phyloP scores from a whole-genome alignment of 345 rosid species.

The Eucalyptus pauciflora region DNA sequence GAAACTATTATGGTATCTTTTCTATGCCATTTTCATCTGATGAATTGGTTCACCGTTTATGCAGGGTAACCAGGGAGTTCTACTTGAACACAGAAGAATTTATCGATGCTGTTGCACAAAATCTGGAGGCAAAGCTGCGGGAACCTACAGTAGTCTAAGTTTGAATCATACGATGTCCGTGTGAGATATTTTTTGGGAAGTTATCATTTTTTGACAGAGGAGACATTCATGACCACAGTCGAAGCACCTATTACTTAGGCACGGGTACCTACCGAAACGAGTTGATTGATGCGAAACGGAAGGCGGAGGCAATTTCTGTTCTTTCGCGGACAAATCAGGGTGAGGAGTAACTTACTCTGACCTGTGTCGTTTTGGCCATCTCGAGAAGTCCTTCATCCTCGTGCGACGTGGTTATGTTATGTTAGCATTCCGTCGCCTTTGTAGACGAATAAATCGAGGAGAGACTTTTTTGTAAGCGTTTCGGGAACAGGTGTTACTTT shows the following conservation, averaged over 20 bases:
- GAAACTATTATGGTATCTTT: neutral
- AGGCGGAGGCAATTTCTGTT: neutral
- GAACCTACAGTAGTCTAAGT: constrained; percentile 25
- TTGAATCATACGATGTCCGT: neutral
- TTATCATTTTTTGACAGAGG: neutral
- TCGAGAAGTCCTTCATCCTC: neutral
- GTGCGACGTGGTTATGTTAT: neutral
- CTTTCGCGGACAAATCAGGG: neutral
- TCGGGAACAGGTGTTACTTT: neutral
- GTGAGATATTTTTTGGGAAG: neutral
- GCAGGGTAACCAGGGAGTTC: constrained; percentile 67
- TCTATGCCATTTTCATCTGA: neutral
- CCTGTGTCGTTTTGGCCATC: neutral
- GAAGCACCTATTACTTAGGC: neutral
- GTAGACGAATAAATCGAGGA: neutral
- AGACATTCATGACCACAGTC: neutral
- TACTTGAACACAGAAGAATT: constrained; percentile 83
- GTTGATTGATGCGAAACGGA: neutral
- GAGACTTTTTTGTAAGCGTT: neutral
- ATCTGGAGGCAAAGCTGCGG: constrained; percentile 39
- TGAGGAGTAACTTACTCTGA: neutral
- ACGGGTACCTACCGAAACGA: neutral
- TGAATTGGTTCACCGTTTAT: neutral
- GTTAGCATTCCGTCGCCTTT: neutral
- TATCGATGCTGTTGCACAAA: constrained; percentile 64